Base-by-base conservation (phyloP, 208 protist species). In the Crithidia expoeki region DNA sequence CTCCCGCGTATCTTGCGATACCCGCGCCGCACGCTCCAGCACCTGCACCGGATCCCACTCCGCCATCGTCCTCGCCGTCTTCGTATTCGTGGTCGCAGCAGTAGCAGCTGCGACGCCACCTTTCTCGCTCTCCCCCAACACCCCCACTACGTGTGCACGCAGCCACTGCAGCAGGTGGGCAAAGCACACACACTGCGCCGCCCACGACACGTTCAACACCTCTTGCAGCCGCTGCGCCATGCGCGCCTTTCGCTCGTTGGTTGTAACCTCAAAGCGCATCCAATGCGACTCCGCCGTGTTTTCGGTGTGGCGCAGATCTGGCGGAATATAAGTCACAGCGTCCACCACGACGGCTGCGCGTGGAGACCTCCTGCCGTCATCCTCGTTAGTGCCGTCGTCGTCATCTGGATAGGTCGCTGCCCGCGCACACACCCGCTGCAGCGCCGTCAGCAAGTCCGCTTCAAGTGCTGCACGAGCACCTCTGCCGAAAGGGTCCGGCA, bases 151-250 rank as follows among this genome's bases (percentile, higher is more conserved):
- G 28, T 72, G 53, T 27, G 69, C 47, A 1, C n/a, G 23, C 19
- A 84, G 63, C 47, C 65, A 76, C 21, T 53, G 38, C 25, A 80
- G 63, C 9, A 76, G 74, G 30, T 53, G 34, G 11, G 36, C 33
- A 40, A 84, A 79, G 52, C 55, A 33, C 33, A 38, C 42, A 1
- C 60, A 58, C 74, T 80, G 72, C 27, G 28, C 68, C 9, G 28
- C 59, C 36, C 58, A 56, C 17, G 65, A 46, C 16, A 53, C 63
- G 60, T 83, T 85, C 57, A 83, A 63, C 57, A 65, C 56, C 53
- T 60, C 61, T 52, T 89, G 76, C 52, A 93, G 49, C 12, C 77
- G 72, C 69, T 83, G 63, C 40, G 76, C 83, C 50, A 89, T 69
- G 11, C 59, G 73, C 0, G 80, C 51, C 40, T 67, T 74, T 9